Evolutionary conservation across 768 basidiomycete species (phyloP).

Genomic region (Cystofilobasidium ferigula): DNA sequence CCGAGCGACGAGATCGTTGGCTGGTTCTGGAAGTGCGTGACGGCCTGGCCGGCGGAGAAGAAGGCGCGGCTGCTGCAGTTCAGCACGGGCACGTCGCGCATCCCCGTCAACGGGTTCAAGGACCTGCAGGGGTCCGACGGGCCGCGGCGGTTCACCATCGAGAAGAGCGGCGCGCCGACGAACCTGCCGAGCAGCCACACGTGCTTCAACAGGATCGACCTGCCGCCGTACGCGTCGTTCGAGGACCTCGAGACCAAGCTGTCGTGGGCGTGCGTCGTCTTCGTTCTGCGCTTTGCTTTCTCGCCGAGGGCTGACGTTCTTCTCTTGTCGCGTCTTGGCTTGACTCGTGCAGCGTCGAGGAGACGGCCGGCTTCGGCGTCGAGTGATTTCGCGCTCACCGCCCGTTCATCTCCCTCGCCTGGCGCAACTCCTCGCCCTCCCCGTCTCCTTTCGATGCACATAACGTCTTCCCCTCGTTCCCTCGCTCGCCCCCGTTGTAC

Average conservation of each 20-base stretch:
- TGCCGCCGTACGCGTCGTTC: constrained; percentile 76
- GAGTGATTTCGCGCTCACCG: background rate
- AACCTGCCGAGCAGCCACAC: constrained; percentile 96
- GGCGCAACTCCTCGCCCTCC: too few relatives aligned
- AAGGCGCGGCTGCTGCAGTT: constrained; percentile 82
- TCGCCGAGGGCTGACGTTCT: background rate
- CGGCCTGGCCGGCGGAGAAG: constrained; percentile 84
- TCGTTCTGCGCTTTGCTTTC: background rate
- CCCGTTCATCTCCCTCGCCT: background rate
- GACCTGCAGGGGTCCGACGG: constrained; percentile 97
- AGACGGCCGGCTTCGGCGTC: constrained; percentile 15
- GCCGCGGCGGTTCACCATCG: constrained; percentile 91
- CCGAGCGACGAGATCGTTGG: constrained; percentile 53
- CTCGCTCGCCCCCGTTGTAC: too few relatives aligned
- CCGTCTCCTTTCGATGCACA: too few relatives aligned
- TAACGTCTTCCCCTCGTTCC: too few relatives aligned
- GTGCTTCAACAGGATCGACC: constrained; percentile 82
- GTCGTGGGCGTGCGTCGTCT: constrained; percentile 51
- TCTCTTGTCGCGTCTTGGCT: background rate
- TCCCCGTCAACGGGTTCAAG: constrained; percentile 97
- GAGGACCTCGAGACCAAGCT: constrained; percentile 88
- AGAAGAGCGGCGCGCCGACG: constrained; percentile 92
- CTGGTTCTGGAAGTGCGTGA: constrained; percentile 99
- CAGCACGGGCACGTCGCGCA: constrained; percentile 79
- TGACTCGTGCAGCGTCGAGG: constrained; percentile 9